These are phyloP conservation scores for Cyclostephanos invisitatus DNA, from an alignment of 108 stramenopile species.

Conservation along the genomic window DNA sequence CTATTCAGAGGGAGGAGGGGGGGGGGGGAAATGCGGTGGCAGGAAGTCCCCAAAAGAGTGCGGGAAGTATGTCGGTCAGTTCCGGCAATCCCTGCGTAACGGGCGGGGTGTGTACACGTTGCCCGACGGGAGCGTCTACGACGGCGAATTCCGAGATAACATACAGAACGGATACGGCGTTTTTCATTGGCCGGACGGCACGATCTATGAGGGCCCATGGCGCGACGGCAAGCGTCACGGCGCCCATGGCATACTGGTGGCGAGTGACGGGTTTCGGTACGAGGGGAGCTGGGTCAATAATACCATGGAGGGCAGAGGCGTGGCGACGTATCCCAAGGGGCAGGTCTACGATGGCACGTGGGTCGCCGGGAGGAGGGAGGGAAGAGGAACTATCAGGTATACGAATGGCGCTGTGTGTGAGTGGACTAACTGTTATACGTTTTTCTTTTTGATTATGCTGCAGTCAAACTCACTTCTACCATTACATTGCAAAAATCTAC, in stretches of 20 bases:
- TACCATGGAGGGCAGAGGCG: constrained; percentile 90
- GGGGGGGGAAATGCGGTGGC: neutral
- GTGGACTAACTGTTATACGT: neutral
- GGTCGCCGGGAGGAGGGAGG: constrained; percentile 73
- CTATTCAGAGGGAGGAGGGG: constrained; percentile 15
- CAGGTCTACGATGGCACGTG: constrained; percentile 87
- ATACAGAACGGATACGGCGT: constrained; percentile 69
- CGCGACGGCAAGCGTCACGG: constrained; percentile 79
- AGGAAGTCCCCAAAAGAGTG: constrained; percentile 14
- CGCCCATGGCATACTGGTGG: constrained; percentile 71
- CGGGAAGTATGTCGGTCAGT: constrained; percentile 82
- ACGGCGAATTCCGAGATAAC: constrained; percentile 88
- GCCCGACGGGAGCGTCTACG: constrained; percentile 73
- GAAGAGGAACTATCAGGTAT: constrained; percentile 84
- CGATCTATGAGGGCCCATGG: constrained; percentile 83
- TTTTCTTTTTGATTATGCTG: neutral
- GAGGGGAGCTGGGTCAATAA: constrained; percentile 89
- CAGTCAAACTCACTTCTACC: neutral
- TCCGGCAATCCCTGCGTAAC: constrained; percentile 76
- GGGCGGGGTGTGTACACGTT: constrained; percentile 75
- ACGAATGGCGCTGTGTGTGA: constrained; percentile 81
- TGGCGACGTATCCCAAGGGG: constrained; percentile 81
- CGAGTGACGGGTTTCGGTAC: constrained; percentile 83
- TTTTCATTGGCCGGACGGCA: constrained; percentile 79
- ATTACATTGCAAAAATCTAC: neutral